Percentiles rank a stretch among this genome's conserved stretches.
Conservation (phyloP, 176 grass and related monocot species). For the Phragmites australis region DNA sequence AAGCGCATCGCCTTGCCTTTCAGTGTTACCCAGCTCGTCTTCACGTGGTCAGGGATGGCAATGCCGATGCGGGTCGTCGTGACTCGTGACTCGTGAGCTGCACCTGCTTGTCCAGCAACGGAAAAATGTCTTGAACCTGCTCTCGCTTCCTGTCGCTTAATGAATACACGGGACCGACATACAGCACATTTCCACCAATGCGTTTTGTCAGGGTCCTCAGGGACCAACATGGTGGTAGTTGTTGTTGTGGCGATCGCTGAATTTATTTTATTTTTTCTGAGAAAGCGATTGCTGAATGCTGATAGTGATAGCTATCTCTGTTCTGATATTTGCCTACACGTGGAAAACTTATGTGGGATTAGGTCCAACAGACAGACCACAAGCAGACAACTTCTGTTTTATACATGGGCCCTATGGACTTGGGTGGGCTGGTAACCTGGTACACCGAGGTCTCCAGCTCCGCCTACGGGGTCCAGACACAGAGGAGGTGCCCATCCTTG, state of each 20-base stretch:
- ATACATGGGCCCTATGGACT: neutral
- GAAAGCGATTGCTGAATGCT: neutral
- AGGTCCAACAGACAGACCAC: neutral
- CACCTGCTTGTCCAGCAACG: slow-evolving; percentile 2
- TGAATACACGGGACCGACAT: neutral
- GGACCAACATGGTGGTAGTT: neutral
- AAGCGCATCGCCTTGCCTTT: neutral
- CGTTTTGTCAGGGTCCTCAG: neutral
- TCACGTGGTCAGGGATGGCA: neutral
- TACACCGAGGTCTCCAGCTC: neutral
- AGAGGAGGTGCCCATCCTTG: neutral
- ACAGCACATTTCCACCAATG: neutral
- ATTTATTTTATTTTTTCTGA: neutral
- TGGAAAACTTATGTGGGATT: neutral
- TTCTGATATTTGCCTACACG: slow-evolving; percentile 17
- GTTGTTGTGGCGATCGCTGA: neutral
- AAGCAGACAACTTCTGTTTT: neutral
- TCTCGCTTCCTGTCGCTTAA: neutral
- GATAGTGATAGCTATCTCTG: neutral
- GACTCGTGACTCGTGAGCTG: neutral
- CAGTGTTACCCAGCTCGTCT: neutral
- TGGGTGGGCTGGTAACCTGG: neutral
- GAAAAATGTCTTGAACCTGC: neutral
- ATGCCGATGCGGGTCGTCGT: neutral
- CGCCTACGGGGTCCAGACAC: neutral